Evolutionary conservation across 2,329 filamentous ascomycete genomes (phyloP).

Genomic region (Pestalotiopsis sp.): DNA sequence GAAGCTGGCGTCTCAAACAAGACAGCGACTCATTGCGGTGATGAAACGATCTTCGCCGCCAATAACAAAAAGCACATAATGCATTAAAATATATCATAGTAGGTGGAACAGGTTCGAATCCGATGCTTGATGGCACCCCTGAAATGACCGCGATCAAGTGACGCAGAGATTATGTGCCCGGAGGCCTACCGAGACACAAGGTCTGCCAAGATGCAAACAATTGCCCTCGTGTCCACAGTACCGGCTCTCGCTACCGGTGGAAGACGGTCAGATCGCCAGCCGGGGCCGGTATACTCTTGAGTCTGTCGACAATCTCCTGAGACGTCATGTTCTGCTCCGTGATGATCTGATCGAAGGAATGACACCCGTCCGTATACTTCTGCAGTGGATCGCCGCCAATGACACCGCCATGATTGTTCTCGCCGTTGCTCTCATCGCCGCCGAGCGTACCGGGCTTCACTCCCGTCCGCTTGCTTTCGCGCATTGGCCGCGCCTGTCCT

Average conservation of each 20-base stretch:
- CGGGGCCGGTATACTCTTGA: conserved; percentile 59
- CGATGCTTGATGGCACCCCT: background rate
- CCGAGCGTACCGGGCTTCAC: background rate
- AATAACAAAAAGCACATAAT: too few relatives aligned
- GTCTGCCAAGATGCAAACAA: background rate
- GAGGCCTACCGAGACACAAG: too few relatives aligned
- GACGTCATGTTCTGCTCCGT: conserved; percentile 73
- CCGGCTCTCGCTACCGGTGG: conserved; percentile 42
- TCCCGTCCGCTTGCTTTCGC: conserved; percentile 13
- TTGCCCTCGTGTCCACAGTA: background rate
- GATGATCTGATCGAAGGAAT: conserved; percentile 82
- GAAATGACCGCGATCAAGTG: background rate
- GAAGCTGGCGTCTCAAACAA: too few relatives aligned
- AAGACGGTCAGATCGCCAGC: conserved; percentile 56
- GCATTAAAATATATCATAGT: too few relatives aligned
- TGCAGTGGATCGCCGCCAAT: conserved; percentile 51
- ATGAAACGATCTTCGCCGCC: too few relatives aligned
- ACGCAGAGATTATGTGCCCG: background rate
- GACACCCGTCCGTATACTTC: conserved; percentile 72
- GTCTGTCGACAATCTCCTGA: conserved; percentile 67
- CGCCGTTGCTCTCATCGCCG: conserved; percentile 7
- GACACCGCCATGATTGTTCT: conserved; percentile 28
- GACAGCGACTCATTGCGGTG: too few relatives aligned
- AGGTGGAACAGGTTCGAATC: too few relatives aligned
- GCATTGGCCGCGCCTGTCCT: conserved; percentile 45